A percentile compares a stretch with the other conserved stretches of the same genome.
These are phyloP conservation scores for Rozella allomycis DNA, from an alignment of 371 early-diverging fungal genomes.

Conservation along the genomic window DNA sequence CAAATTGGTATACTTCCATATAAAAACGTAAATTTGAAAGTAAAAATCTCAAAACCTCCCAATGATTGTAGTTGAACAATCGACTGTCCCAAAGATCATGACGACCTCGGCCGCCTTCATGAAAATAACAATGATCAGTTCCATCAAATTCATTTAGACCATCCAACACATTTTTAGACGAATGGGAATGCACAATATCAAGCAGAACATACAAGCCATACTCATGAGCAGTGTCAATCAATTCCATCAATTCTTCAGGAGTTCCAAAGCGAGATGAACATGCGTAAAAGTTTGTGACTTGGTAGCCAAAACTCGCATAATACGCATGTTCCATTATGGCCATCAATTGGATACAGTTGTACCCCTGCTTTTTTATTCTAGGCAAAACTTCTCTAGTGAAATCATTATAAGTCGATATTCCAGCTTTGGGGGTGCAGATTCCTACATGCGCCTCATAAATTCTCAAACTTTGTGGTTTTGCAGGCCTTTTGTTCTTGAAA, in stretches of 20 bases:
- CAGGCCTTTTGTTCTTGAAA: constrained; percentile 46
- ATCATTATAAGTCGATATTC: constrained; percentile 60
- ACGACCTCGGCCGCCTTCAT: constrained; percentile 55
- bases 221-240: constrained; percentile 81
- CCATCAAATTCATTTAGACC: constrained; percentile 89
- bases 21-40: constrained; percentile 80
- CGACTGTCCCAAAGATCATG: constrained; percentile 83
- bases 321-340: constrained; percentile 97
- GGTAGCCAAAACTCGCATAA: constrained; percentile 90
- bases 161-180: constrained; percentile 77
- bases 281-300: constrained; percentile 86
- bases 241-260: constrained; percentile 64
- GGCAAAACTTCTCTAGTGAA: constrained; percentile 70
- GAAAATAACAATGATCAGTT: constrained; percentile 80
- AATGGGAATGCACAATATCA: constrained; percentile 91
- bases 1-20: constrained; percentile 68
- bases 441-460: constrained; percentile 88
- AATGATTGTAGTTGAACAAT: constrained; percentile 74
- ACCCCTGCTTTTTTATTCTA: constrained; percentile 62
- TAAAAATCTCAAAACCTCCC: constrained; percentile 73
- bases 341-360: constrained; percentile 89
- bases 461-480: constrained; percentile 36
- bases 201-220: constrained; percentile 67
- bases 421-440: constrained; percentile 59
- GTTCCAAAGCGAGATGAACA: constrained; percentile 72